Conservation (phyloP, 306 rosid species). For the Fragaria nilgerrensis region DNA sequence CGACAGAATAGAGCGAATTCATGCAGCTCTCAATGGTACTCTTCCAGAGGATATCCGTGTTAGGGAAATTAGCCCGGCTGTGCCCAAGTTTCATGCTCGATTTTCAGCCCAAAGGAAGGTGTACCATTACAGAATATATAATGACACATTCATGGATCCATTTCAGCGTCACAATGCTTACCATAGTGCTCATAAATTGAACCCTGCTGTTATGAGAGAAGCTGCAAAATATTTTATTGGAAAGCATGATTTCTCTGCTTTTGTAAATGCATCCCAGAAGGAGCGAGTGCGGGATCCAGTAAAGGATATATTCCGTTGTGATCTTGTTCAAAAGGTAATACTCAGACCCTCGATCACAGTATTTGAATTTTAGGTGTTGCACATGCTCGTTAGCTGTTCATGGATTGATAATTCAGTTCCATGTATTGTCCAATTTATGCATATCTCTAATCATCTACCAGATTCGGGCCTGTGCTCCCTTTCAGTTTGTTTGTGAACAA, state of each 20-base stretch:
- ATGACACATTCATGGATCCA: conserved; percentile 77
- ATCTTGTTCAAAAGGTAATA: conserved; percentile 64
- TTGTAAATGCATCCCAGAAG: conserved; percentile 70
- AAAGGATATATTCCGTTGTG: conserved; percentile 67
- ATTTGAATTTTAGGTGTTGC: background rate
- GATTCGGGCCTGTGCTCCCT: background rate
- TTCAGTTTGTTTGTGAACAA: background rate
- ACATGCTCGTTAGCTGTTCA: background rate
- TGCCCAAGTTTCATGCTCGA: conserved; percentile 83
- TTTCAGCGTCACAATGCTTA: conserved; percentile 70
- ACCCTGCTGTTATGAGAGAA: conserved; percentile 65
- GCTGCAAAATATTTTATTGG: conserved; percentile 77
- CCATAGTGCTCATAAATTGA: conserved; percentile 73
- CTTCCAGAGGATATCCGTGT: conserved; percentile 88
- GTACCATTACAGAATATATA: conserved; percentile 90
- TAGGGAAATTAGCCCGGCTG: conserved; percentile 78
- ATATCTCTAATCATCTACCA: background rate
- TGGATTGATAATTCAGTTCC: conserved; percentile 5
- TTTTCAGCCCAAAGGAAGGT: conserved; percentile 80
- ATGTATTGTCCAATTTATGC: background rate
- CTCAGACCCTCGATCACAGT: conserved; percentile 8
- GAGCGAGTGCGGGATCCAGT: conserved; percentile 71
- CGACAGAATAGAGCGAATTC: conserved; percentile 57
- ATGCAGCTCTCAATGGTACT: conserved; percentile 77
- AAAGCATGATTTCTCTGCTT: conserved; percentile 86